Conservation (phyloP, 495 filamentous ascomycete genomes). For the Acidomyces sp. region DNA sequence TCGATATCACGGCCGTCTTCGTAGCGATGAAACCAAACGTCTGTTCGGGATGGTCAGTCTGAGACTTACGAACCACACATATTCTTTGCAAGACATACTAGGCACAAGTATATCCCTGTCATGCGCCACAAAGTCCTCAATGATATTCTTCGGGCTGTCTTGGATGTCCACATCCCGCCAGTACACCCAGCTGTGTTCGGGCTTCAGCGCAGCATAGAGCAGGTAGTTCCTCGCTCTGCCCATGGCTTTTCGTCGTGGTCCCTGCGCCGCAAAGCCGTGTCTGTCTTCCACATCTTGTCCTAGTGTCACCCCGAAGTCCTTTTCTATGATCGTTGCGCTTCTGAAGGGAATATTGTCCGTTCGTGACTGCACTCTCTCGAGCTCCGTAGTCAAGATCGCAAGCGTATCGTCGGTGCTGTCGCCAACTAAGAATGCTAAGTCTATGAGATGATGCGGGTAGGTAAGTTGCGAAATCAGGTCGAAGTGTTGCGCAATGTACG, state of each 20-base stretch:
- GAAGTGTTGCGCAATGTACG: slow-evolving; percentile 75
- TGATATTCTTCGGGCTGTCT: slow-evolving; percentile 72
- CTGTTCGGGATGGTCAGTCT: slow-evolving; percentile 32
- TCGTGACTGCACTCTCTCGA: slow-evolving; percentile 76
- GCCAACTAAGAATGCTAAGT: slow-evolving; percentile 86
- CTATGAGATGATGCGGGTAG: slow-evolving; percentile 91
- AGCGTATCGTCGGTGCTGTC: slow-evolving; percentile 85
- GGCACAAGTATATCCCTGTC: slow-evolving; percentile 88
- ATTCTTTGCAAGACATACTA: slow-evolving; percentile 45
- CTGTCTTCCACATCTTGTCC: slow-evolving; percentile 67
- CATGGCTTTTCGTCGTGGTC: slow-evolving; percentile 79
- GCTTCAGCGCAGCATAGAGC: slow-evolving; percentile 68
- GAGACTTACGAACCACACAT: not conserved
- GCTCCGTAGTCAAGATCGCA: slow-evolving; percentile 62
- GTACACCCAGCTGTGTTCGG: slow-evolving; percentile 96
- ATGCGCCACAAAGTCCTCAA: slow-evolving; percentile 92
- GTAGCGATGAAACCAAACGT: slow-evolving; percentile 97
- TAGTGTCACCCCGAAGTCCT: slow-evolving; percentile 66
- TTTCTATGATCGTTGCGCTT: slow-evolving; percentile 70
- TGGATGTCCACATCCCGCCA: slow-evolving; percentile 96
- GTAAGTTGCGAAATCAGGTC: slow-evolving; percentile 79
- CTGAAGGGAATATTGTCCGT: slow-evolving; percentile 68
- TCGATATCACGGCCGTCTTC: slow-evolving; percentile 64
- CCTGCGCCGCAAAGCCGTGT: slow-evolving; percentile 79
- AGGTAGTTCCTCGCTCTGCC: slow-evolving; percentile 85